A percentile compares a stretch with the other conserved stretches of the same genome.
phyloP scores from a whole-genome alignment of 2,329 filamentous ascomycete genomes.

The Aspergillus vadensis region DNA sequence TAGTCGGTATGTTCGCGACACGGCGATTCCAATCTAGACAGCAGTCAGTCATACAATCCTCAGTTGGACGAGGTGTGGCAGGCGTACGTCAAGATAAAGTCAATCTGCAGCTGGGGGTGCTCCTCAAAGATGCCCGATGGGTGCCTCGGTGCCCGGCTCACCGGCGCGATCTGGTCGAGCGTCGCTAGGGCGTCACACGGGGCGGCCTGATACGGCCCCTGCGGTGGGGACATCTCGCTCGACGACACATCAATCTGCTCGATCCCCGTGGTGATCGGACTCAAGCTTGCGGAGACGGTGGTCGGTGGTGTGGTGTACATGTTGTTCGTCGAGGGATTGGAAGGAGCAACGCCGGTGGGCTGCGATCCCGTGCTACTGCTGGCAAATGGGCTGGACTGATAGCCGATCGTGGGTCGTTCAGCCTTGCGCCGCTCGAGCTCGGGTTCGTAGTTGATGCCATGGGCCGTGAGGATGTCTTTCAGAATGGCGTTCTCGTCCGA shows the following conservation, averaged over 20 bases:
- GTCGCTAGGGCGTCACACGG: conserved; percentile 28
- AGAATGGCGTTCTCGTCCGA: conserved; percentile 79
- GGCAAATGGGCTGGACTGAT: conserved; percentile 45
- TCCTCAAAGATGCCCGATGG: conserved; percentile 44
- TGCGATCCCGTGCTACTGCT: conserved; percentile 42
- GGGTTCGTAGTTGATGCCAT: conserved; percentile 61
- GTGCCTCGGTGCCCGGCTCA: conserved; percentile 24
- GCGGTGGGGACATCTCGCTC: conserved; percentile 26
- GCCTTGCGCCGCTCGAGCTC: conserved; percentile 45
- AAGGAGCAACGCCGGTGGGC: conserved; percentile 26
- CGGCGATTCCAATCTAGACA: conserved; percentile 57
- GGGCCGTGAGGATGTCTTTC: conserved; percentile 60
- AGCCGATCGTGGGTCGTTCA: conserved; percentile 30
- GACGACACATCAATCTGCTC: conserved; percentile 35
- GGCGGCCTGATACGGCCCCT: conserved; percentile 25
- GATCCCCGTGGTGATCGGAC: conserved; percentile 30
- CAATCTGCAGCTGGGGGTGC: conserved; percentile 50
- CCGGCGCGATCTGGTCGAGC: conserved; percentile 27
- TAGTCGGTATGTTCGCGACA: conserved; percentile 65
- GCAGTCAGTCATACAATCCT: conserved; percentile 5
- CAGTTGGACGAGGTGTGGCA: not conserved
- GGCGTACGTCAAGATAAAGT: conserved; percentile 51
- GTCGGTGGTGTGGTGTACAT: conserved; percentile 38
- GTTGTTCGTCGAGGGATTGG: conserved; percentile 26
- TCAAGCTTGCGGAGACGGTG: conserved; percentile 31